Conservation (phyloP, 2,329 filamentous ascomycete genomes). For the Ambrosiella xylebori region DNA sequence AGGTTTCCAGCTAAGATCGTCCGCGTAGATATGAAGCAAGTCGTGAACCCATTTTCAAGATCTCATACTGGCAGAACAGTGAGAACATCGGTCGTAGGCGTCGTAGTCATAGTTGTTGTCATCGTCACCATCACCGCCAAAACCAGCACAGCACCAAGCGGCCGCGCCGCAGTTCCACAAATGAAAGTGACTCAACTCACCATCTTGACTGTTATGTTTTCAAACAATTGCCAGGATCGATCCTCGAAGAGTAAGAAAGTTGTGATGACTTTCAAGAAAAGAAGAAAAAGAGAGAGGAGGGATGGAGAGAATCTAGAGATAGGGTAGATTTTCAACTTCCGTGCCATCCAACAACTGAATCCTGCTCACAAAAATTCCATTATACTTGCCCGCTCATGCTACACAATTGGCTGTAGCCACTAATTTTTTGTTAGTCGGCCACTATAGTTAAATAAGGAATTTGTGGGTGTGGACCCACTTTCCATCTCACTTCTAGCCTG, state of each 20-base stretch:
- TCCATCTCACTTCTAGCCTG: not conserved
- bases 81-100: not conserved
- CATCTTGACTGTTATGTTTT: slow-evolving; percentile 38
- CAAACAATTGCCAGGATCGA: slow-evolving; percentile 39
- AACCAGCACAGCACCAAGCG: not conserved
- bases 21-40: too few relatives aligned
- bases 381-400: slow-evolving; percentile 8
- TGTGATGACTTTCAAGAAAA: slow-evolving; percentile 19
- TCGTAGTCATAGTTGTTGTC: not conserved
- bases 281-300: slow-evolving; percentile 15
- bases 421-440: not conserved
- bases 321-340: slow-evolving; percentile 10
- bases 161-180: not conserved
- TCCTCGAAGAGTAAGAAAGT: slow-evolving; percentile 44
- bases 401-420: slow-evolving; percentile 9
- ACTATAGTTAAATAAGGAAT: slow-evolving; percentile 21
- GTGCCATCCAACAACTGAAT: slow-evolving; percentile 11
- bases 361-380: slow-evolving; percentile 12
- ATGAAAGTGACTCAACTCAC: slow-evolving; percentile 26
- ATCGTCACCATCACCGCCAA: not conserved
- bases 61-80: not conserved
- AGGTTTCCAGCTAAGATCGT: too few relatives aligned
- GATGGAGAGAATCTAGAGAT: slow-evolving; percentile 4
- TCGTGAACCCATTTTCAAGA: too few relatives aligned
- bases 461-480: slow-evolving; percentile 24